Evolutionary conservation across 139 green algal genomes (phyloP), one percentile per base, ranked within the genome.

Genomic region (Zygnema cylindricum): DNA sequence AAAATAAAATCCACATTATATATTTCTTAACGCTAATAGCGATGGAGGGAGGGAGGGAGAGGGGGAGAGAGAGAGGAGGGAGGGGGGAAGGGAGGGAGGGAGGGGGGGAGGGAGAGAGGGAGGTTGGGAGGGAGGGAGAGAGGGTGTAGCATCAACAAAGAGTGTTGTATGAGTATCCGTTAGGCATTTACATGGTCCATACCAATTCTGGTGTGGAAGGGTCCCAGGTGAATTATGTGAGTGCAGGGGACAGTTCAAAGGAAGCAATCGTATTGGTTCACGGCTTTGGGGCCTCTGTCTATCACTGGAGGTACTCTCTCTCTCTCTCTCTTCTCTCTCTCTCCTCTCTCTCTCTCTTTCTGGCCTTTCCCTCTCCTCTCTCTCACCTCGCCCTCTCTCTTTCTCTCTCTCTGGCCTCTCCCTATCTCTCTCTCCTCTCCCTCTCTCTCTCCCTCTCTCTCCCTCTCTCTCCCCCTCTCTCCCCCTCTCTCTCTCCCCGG

Each of bases 261-360:
- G 57, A 73, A 30, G 30, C 57, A 25, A 73, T 73, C 25, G 57
- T 73, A 30, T 30, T 73, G 57, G 57, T 73, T 25, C 57, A 73
- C 57, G 57, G 57, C 30, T 73, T 73, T 30, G 57, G 57, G 25
- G 57, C 57, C 30, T 73, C 57, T 30, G 57, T 73, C 57, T 73
- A 73, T 30, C 57, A 73, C 57, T 73, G 57, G 57, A 73, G 57
- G 57, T 73, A 25, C 57, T 73, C 57, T 73, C 57, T 30, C 57
- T 30, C 57, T 73, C 57, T 30, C 57, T 30, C 57, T 73, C 57
- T 30, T 73, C 57, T 73, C 57, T 30, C 57, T 30, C 57, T 73
- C 57, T 30, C 57, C 57, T 73, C 57, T 73, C 57, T 30, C 30
- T 73, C 57, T 73, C 57, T 73, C 57, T 30, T 73, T n/a, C n/a